Conservation (phyloP, 169 alveolate species). For the Cryptosporidium muris region DNA sequence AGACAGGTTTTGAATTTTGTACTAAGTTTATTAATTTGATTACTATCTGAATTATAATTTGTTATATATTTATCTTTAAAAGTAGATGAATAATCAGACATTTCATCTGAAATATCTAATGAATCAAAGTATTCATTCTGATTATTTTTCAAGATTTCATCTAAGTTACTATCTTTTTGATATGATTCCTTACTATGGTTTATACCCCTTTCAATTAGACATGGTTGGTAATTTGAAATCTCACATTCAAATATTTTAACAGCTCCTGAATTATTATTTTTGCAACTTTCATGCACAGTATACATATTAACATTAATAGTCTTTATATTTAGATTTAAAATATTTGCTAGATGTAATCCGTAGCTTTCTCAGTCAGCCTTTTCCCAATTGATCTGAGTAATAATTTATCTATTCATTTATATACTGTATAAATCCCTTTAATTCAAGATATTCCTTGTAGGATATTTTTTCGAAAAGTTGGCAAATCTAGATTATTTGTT, state of each 20-base stretch:
- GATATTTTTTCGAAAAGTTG: too few species aligned
- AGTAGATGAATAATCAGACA: not conserved
- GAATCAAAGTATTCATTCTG: not conserved
- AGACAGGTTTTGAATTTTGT: not conserved
- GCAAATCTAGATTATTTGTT: too few species aligned
- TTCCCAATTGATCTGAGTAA: too few species aligned
- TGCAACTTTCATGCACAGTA: conserved; percentile 63
- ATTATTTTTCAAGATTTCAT: not conserved
- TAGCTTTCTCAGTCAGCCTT: too few species aligned
- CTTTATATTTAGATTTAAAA: not conserved
- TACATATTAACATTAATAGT: conserved; percentile 22
- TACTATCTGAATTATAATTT: not conserved
- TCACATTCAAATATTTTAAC: conserved; percentile 18
- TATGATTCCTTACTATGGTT: too few species aligned
- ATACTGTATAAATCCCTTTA: not conserved
- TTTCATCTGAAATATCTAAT: not conserved
- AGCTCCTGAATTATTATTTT: conserved; percentile 1
- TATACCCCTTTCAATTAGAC: not conserved
- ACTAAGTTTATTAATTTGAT: not conserved
- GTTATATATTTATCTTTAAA: not conserved
- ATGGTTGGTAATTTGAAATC: conserved; percentile 2
- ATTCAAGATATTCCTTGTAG: too few species aligned
- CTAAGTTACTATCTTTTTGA: too few species aligned
- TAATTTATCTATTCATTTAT: not conserved
- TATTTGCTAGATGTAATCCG: too few species aligned